Percentiles rank a stretch among this genome's conserved stretches.
Conservation (phyloP, 2,329 filamentous ascomycete species). For the Penicillium sclerotigenum region DNA sequence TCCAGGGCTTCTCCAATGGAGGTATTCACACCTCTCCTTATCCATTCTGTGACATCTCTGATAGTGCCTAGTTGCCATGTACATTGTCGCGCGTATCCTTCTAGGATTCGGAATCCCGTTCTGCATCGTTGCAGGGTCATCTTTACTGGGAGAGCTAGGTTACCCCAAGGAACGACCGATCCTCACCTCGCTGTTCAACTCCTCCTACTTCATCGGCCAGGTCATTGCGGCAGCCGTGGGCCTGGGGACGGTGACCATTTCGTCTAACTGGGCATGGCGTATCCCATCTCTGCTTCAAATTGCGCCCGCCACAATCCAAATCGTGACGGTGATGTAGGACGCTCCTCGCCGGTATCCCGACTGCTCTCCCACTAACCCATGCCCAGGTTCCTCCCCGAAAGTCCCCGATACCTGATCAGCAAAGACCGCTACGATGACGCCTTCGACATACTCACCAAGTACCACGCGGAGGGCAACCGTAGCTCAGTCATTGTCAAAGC, state of each 20-base stretch:
- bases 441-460: slow-evolving; percentile 35
- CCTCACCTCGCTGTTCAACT: slow-evolving; percentile 61
- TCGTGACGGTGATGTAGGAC: slow-evolving; percentile 27
- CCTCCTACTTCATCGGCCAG: slow-evolving; percentile 38
- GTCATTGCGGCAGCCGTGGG: slow-evolving; percentile 30
- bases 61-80: slow-evolving; percentile 51
- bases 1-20: slow-evolving; percentile 54
- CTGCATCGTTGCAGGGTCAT: slow-evolving; percentile 57
- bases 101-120: slow-evolving; percentile 62
- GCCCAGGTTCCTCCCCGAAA: slow-evolving; percentile 27
- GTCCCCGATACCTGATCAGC: slow-evolving; percentile 26
- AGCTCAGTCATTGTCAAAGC: slow-evolving; percentile 54
- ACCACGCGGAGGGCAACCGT: slow-evolving; percentile 53
- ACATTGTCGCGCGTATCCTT: slow-evolving; percentile 57
- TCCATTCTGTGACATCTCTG: neutral
- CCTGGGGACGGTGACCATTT: slow-evolving; percentile 33
- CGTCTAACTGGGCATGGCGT: slow-evolving; percentile 46
- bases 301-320: slow-evolving; percentile 26
- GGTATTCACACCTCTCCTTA: slow-evolving; percentile 31
- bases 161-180: slow-evolving; percentile 60
- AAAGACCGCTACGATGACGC: slow-evolving; percentile 29
- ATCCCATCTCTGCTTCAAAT: slow-evolving; percentile 48
- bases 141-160: slow-evolving; percentile 58
- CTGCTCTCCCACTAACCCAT: neutral
- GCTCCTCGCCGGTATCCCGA: neutral